Evolutionary conservation across 805 yeast species (phyloP).

Genomic region (Candida chauliodis): DNA sequence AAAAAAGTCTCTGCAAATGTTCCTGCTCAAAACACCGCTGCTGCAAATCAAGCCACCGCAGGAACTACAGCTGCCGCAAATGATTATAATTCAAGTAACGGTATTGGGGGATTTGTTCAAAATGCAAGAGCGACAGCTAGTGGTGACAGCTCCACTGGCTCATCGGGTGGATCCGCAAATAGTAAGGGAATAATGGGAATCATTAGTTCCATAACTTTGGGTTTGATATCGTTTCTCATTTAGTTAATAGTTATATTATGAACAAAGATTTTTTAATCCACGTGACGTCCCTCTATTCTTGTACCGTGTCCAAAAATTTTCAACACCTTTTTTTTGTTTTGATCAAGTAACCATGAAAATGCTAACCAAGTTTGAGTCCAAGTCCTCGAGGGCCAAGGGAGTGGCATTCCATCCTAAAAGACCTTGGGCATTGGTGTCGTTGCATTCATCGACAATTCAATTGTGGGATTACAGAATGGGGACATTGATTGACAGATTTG

Average conservation of each 20-base stretch:
- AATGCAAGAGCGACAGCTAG: slow-evolving; percentile 14
- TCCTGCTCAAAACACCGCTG: slow-evolving; percentile 14
- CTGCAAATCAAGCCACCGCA: slow-evolving; percentile 11
- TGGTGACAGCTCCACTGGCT: slow-evolving; percentile 8
- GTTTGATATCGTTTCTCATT: slow-evolving; percentile 15
- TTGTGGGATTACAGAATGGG: slow-evolving; percentile 99
- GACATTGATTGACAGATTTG: slow-evolving; percentile 89
- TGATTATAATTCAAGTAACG: slow-evolving; percentile 15
- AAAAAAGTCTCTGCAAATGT: slow-evolving; percentile 9
- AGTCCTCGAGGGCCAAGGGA: slow-evolving; percentile 96
- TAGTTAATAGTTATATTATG: no score
- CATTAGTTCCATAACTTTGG: slow-evolving; percentile 19
- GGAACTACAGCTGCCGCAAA: slow-evolving; percentile 7
- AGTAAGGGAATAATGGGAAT: slow-evolving; percentile 10
- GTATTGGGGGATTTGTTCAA: slow-evolving; percentile 40
- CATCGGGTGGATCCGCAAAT: slow-evolving; percentile 11
- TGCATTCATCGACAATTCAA: slow-evolving; percentile 97
- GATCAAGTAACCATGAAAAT: slow-evolving; percentile 57
- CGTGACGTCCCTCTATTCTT: neutral
- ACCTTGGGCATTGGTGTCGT: slow-evolving; percentile 94
- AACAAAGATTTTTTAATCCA: neutral
- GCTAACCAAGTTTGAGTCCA: slow-evolving; percentile 82
- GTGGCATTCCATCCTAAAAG: slow-evolving; percentile 94
- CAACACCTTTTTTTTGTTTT: slow-evolving; percentile 3
- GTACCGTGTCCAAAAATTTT: slow-evolving; percentile 6